Percentiles rank a stretch among this genome's conserved stretches.
These are phyloP conservation scores for Polytrichum formosum DNA, from an alignment of 225 moss, liverwort and hornwort genomes.

Conservation along the genomic window DNA sequence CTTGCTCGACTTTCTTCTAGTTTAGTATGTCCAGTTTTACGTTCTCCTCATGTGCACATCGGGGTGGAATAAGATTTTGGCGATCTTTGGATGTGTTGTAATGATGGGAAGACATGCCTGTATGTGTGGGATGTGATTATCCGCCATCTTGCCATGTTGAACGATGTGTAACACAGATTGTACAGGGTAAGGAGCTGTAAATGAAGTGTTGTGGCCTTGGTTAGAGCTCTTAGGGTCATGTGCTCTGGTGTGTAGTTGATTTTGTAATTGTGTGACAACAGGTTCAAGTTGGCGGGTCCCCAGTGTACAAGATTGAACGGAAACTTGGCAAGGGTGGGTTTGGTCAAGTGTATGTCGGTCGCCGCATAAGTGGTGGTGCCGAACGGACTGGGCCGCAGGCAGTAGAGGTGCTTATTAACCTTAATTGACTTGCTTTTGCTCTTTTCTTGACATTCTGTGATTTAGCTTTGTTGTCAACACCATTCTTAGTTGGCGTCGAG, in stretches of 20 bases:
- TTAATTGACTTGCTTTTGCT: too few relatives aligned
- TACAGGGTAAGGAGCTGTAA: background rate
- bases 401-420: conserved; percentile 55
- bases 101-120: too few relatives aligned
- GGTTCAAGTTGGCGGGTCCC: conserved; percentile 99
- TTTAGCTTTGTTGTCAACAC: too few relatives aligned
- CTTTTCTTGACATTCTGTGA: too few relatives aligned
- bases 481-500: too few relatives aligned
- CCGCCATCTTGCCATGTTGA: background rate
- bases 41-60: background rate
- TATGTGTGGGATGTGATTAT: too few relatives aligned
- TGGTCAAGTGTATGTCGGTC: conserved; percentile 97
- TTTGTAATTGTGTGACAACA: conserved; percentile 16
- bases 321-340: conserved; percentile 99
- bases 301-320: conserved; percentile 99
- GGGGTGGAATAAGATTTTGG: too few relatives aligned
- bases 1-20: background rate
- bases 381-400: conserved; percentile 94
- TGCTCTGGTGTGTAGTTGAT: background rate
- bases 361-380: conserved; percentile 71
- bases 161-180: background rate
- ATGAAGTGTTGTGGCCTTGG: background rate
- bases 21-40: background rate
- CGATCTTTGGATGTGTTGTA: too few relatives aligned
- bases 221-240: background rate